Base-by-base conservation (phyloP, 352 stramenopile genomes). In the Pythium aristosporum region DNA sequence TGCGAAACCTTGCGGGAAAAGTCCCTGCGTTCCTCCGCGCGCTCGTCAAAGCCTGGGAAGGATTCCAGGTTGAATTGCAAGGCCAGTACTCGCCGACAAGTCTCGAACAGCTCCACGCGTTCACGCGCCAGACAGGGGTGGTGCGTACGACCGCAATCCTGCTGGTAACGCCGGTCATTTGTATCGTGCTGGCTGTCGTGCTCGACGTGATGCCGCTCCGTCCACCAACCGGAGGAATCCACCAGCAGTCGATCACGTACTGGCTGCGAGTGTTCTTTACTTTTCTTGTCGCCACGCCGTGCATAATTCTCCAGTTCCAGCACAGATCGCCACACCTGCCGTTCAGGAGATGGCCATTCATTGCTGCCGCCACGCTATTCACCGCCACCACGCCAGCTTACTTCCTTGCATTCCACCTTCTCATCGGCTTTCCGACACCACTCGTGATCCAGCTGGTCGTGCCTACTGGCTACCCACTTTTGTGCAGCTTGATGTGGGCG, bases 391-490 rank as follows among this genome's bases (percentile, higher is more conserved):
- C 58, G 5, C 32, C 21, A 23, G 8, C 52, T 16, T n/a, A 30
- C 20, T 39, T 52, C 5, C 34, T 65, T 12, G 20, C 21, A 8
- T 32, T 51, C 36, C 23, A 49, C 13, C 5, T 58, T 1, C 16
- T 65, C 11, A 51, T 65, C 25, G 58, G 58, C 25, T 65, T 65
- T 23, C 58, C 58, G 16, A 49, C 41, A 23, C 58, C 47, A 6
- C 58, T 65, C 37, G 16, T 51, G 5, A 68, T n/a, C n/a, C n/a
- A n/a, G n/a, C n/a, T 78, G 18, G 68, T 7, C 12, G 36, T 12
- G 52, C 69, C 7, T 28, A 42, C 0, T 67, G 71, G n/a, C n/a
- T 23, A 73, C 44, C 59, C 66, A 37, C 52, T 66, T 43, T 25
- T 79, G 23, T 39, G 30, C 11, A 10, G 50, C 1, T 20, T 0